Base-by-base conservation (phyloP, 2,329 filamentous ascomycete species). In the Diaporthe australafricana region DNA sequence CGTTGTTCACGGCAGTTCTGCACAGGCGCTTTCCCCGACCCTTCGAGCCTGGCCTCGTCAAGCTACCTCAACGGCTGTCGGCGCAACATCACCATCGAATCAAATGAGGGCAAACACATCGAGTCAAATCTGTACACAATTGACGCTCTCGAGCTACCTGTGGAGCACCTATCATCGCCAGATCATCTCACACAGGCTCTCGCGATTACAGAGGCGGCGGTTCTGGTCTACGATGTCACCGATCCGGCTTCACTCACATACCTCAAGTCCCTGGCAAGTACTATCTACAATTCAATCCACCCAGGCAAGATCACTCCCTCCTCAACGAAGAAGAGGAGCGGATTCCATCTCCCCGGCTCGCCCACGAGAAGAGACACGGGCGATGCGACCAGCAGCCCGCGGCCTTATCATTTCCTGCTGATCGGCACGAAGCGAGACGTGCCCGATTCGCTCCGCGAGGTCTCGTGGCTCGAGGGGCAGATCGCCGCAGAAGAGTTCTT, bases 131-230 rank as follows among this genome's bases (percentile, higher is more conserved):
- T 70, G 17, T 84, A 83, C 78, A 75, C 77, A 16, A 70, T 84
- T 63, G 80, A 83, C 72, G 79, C 79, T 25, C 77, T 84, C 20
- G 82, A 84, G 73, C 74, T 84, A 32, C 80, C 79, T 9, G 77
- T 80, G 16, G 73, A 77, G 40, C 77, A 82, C 68, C 74, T 83
- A 3, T 75, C 74, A n/a, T 75, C 76, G 71, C 77, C 77, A 68
- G 77, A 78, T 6, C 77, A 79, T 42, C 79, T 84, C n/a, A 77
- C 77, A 45, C 79, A 83, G 47, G 83, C 83, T 1, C 75, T 83
- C 25, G 76, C 76, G 67, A 81, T 83, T 55, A 84, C 83, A n/a
- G 82, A 84, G 50, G 83, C 81, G 5, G 82, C 81, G 3, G 74
- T 84, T 2, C 73, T 82, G 1, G 75, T 82, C n/a, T 82, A 82